Conservation (phyloP, 257 asterid genomes). For the Hygrophila difformis region DNA sequence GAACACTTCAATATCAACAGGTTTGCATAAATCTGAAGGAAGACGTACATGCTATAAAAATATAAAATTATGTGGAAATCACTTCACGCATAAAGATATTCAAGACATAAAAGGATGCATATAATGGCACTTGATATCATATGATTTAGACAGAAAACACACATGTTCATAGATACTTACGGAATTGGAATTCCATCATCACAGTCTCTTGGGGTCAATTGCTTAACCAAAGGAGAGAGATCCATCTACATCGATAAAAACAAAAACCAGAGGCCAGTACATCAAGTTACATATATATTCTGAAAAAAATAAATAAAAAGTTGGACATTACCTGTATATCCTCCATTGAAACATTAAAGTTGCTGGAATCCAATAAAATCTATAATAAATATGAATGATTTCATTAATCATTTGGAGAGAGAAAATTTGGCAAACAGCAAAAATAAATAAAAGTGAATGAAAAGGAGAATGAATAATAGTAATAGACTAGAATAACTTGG, state of each 20-base stretch:
- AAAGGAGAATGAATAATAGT: too few species aligned
- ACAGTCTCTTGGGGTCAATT: conserved; percentile 47
- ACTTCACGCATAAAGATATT: too few species aligned
- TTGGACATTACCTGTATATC: conserved; percentile 61
- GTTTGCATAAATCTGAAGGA: too few species aligned
- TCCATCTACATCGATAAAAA: conserved; percentile 42
- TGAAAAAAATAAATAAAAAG: conserved; percentile 10
- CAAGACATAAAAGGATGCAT: conserved; percentile 2
- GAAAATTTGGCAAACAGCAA: conserved; percentile 2
- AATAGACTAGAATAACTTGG: not conserved
- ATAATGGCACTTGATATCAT: conserved; percentile 1
- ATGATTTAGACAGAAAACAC: conserved; percentile 11
- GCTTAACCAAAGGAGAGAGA: conserved; percentile 87
- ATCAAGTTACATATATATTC: not conserved
- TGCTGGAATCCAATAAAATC: conserved; percentile 75
- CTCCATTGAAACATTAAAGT: conserved; percentile 45
- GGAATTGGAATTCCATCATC: conserved; percentile 55
- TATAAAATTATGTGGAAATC: too few species aligned
- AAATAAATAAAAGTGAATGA: not conserved
- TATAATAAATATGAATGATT: conserved; percentile 20
- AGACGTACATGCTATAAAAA: too few species aligned
- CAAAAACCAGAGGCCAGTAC: conserved; percentile 11
- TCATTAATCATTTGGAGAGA: not conserved
- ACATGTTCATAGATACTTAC: conserved; percentile 37
- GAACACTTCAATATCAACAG: too few species aligned